Evolutionary conservation across 805 yeast genomes (phyloP), one percentile per base, ranked within the genome.

Genomic region (Kodamaea fukazawae): DNA sequence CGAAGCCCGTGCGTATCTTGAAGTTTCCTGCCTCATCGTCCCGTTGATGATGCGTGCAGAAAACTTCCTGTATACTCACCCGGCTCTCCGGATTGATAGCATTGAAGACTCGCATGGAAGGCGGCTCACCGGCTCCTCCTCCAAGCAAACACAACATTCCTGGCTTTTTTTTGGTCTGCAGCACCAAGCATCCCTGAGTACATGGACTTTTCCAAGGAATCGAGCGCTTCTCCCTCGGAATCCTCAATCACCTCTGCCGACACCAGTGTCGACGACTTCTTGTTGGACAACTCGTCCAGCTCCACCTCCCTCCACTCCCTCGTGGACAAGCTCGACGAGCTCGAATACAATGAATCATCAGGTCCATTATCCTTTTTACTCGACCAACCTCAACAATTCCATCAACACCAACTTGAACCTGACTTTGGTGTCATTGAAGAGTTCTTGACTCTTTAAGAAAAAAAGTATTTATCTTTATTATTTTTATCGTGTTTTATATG

Each of bases 161-260:
- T 26, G 4, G 4, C n/a, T 38, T 13, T 36, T 33, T 12, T 23
- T 23, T 28, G 68, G 68, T 62, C 66, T 48, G 68, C 68, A 62
- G 68, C 68, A 58, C 67, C 68, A 60, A 53, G 60, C 63, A 60
- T 57, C 43, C 56, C 55, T 42, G 63, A 53, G 34, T 54, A 57
- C 45, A 47, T 55, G 45, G 63, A 48, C 34, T 41, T 48, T 41
- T 34, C 43, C 6, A 38, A 29, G n/a, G 42, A 38, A 13, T 32
- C 42, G 15, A 38, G 23, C 15, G 12, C 34, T 12, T 38, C 42
- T 13, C 45, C 42, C 29, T 41, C 28, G 38, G 32, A 41, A 20
- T 17, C 28, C 29, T 33, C 41, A 15, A 10, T 28, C 16, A 20
- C 15, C 25, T 34, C 35, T 12, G 13, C 29, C 15, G 39, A 43